A percentile compares a stretch with the other conserved stretches of the same genome.
Conservation (phyloP, 75 land plant genomes). For the Pinus taeda region DNA sequence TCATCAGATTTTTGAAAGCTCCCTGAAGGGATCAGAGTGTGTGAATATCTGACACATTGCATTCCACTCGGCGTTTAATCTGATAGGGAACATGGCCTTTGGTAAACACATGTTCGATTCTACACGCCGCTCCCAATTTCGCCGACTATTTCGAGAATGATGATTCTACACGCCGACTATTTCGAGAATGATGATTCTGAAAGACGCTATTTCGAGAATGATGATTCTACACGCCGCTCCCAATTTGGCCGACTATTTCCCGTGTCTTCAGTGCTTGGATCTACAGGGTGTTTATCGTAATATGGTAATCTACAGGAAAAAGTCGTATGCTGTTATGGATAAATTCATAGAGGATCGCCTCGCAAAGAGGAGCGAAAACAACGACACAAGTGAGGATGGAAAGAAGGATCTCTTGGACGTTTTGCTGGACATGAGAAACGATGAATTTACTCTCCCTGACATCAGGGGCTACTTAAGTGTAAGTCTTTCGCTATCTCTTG, state of each 20-base stretch:
- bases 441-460: background rate
- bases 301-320: background rate
- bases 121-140: background rate
- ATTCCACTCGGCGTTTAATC: background rate
- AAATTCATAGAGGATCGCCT: background rate
- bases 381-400: background rate
- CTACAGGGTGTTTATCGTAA: background rate
- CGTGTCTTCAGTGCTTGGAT: background rate
- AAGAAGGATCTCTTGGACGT: background rate
- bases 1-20: slow-evolving; percentile 14
- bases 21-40: background rate
- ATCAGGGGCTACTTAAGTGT: background rate
- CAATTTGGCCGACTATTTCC: background rate
- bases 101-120: background rate
- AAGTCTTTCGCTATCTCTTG: no score
- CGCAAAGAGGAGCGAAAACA: background rate
- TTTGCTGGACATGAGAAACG: background rate
- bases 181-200: background rate
- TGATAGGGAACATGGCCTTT: background rate
- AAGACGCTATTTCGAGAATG: background rate
- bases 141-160: background rate
- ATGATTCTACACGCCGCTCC: background rate
- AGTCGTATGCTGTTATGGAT: background rate
- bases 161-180: background rate
- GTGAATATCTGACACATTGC: background rate